Evolutionary conservation across 2,329 filamentous ascomycete genomes (phyloP), one percentile per base, ranked within the genome.

Genomic region (Magnaporthales sp.): DNA sequence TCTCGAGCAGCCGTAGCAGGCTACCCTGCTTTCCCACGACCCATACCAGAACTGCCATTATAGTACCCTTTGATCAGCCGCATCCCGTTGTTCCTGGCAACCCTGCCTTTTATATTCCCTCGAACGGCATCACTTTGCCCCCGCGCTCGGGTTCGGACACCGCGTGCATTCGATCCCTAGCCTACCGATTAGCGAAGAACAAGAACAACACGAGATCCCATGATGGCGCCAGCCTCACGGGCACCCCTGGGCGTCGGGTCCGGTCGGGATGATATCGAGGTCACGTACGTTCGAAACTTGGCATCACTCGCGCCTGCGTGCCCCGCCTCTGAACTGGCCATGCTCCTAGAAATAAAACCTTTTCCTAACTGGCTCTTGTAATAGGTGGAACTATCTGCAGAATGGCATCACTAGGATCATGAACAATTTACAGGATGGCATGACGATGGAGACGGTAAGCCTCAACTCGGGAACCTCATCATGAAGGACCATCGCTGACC

Each of bases 351-450:
- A 51, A 8, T n/a, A 19, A 51, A 6, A 27, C 26, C 56, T 19
- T 3, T 13, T 60, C 27, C 65, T 66, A 63, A 64, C 60, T 26
- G 29, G 1, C 15, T 63, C 30, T 27, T 24, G 22, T 3, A 31
- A 4, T 38, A 96, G 92, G 80, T 99, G 95, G 95, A 83, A 84
- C 67, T 98, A 96, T 77, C 84, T 99, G 65, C 90, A 97, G 77
- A 84, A 84, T 69, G 93, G 94, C 70, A 93, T 99, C 71, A 88
- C 92, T 70, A 91, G 90, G 76, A 96, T 99, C 75, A 98, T 99
- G 94, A 87, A 88, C 72, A 91, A 96, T 74, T 84, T 98, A 30
- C 91, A 94, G 74, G 90, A 92, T 71, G 95, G 95, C 68, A 91
- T 99, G 79, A 93, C 97, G 74, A 93, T 98, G 89, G 87, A 90